Evolutionary conservation across 257 asterid genomes (phyloP).

Genomic region (Solanum appendiculatum): DNA sequence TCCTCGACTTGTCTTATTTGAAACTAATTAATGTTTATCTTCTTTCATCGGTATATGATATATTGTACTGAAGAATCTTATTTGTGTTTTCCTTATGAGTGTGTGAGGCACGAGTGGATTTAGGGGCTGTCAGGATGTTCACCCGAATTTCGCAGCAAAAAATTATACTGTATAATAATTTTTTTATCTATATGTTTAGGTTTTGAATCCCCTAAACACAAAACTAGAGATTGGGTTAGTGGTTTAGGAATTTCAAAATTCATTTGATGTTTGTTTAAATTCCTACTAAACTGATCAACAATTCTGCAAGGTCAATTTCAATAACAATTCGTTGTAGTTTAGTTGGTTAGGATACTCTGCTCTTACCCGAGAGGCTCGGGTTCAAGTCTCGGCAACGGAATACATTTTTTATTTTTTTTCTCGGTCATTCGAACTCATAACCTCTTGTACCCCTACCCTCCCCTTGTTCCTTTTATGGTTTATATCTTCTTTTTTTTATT

Average conservation of each 20-base stretch:
- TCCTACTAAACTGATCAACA: background rate
- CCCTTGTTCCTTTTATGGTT: no score
- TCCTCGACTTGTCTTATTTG: background rate
- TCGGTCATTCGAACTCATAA: background rate
- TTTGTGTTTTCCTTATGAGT: background rate
- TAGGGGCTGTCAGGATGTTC: background rate
- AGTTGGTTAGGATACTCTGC: conserved; percentile 98
- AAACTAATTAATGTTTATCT: background rate
- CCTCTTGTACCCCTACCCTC: no score
- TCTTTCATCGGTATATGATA: background rate
- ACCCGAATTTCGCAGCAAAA: background rate
- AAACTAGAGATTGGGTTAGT: background rate
- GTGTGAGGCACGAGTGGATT: background rate
- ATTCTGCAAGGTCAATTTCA: background rate
- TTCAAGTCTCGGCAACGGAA: conserved; percentile 79
- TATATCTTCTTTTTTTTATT: no score
- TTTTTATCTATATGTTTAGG: background rate
- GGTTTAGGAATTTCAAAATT: background rate
- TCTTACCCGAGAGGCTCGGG: conserved; percentile 99
- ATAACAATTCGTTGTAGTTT: conserved; percentile 73
- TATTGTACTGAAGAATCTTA: background rate
- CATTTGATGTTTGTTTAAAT: background rate
- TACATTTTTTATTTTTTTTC: background rate
- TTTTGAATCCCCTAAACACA: background rate
- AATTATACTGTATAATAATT: background rate